Base-by-base conservation (phyloP, 331 rosid species). In the Pyrus hybrid region DNA sequence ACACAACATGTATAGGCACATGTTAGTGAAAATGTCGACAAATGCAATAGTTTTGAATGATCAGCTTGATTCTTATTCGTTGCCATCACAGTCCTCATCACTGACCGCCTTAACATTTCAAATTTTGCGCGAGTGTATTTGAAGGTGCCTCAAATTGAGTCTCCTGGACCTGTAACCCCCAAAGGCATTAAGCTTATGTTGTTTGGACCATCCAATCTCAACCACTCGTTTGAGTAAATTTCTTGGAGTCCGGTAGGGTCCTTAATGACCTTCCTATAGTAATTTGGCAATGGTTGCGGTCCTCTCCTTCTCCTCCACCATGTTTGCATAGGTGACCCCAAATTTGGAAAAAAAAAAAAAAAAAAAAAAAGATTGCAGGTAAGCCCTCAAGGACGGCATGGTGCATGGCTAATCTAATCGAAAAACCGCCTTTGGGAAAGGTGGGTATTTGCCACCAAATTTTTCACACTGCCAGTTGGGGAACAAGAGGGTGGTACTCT, bases 351-450 rank as follows among this genome's bases (percentile, higher is more conserved):
- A 84, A 62, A 56, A 12, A 82, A 7, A 77, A 87, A 84, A 62
- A 56, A 12, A 82, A 7, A 77, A 87, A 84, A 62, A 56, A 12
- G 18, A 75, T 77, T 4, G 79, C 32, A 11, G 84, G 30, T 73
- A 72, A 77, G 8, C 87, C 87, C 30, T 87, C 91, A 2, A 76
- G 13, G 21, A 65, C 73, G 0, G 85, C 84, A 20, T 87, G 91
- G 73, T 84, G 85, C 16, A 81, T 17, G 60, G 30, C 37, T 22
- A 68, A 72, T 7, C 87, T 84, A 3, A 84, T 82, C 13, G 64
- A 21, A 41, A 87, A 78, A 0, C 91, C 87, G 5, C 22, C 35
- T 13, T 51, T 76, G 5, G 84, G 76, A 23, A 87, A 85, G 16
- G 76, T 29, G 0, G 89, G 83, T 25, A 87, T 49, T 20, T 87